Evolutionary conservation across 1,139 yeast species (phyloP).

Genomic region (Debaryomyces udenii): DNA sequence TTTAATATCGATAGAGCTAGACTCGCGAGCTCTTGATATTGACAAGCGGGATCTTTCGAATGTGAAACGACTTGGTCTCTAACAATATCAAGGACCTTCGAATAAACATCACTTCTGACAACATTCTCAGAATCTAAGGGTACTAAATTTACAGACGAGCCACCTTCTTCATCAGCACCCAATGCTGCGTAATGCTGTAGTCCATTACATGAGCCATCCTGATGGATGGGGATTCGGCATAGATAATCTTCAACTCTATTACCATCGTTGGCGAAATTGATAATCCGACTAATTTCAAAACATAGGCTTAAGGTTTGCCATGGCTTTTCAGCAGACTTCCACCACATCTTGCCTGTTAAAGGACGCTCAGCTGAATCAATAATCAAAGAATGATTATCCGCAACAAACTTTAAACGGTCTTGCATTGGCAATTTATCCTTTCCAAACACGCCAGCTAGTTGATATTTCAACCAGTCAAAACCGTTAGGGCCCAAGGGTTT

Average conservation of each 20-base stretch:
- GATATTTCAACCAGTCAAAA: conserved; percentile 44
- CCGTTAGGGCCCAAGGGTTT: conserved; percentile 41
- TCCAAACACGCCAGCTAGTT: conserved; percentile 42
- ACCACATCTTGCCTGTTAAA: conserved; percentile 31
- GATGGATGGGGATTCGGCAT: conserved; percentile 45
- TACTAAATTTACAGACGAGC: conserved; percentile 40
- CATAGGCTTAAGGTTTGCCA: conserved; percentile 46
- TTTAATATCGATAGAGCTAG: conserved; percentile 25
- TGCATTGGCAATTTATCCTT: conserved; percentile 28
- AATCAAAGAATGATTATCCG: conserved; percentile 25
- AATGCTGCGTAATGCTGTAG: conserved; percentile 52
- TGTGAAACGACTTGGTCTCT: conserved; percentile 20
- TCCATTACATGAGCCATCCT: conserved; percentile 54
- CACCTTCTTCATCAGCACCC: conserved; percentile 41
- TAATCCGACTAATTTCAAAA: conserved; percentile 31
- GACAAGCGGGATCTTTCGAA: conserved; percentile 4
- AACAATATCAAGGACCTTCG: conserved; percentile 35
- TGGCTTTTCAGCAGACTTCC: conserved; percentile 45
- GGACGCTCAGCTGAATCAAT: conserved; percentile 35
- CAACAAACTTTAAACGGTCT: conserved; percentile 32
- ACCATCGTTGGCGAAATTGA: conserved; percentile 20
- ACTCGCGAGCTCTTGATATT: conserved; percentile 16
- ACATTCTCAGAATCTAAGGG: conserved; percentile 18
- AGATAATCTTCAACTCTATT: conserved; percentile 25
- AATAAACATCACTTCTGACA: conserved; percentile 39